phyloP scores from a whole-genome alignment of 2,329 filamentous ascomycete genomes.

The Eurotiales sp. region DNA sequence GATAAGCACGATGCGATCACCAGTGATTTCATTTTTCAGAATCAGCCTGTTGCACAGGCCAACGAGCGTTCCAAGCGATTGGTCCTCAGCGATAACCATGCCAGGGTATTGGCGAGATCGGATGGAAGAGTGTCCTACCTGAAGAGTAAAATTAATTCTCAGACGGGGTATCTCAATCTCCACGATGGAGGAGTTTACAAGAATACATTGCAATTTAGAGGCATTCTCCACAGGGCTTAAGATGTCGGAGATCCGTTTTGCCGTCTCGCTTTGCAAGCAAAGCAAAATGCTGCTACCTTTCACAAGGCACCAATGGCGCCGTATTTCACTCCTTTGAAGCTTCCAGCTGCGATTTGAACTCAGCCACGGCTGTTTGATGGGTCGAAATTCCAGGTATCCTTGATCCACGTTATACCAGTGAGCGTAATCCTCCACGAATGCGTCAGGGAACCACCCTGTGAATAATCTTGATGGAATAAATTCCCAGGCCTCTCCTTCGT shows the following conservation, averaged over 20 bases:
- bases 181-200: conserved; percentile 19
- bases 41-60: conserved; percentile 52
- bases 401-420: conserved; percentile 46
- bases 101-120: conserved; percentile 50
- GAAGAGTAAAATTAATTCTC: conserved; percentile 46
- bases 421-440: conserved; percentile 38
- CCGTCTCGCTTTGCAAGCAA: conserved; percentile 32
- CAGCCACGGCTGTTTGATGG: conserved; percentile 25
- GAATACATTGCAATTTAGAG: conserved; percentile 34
- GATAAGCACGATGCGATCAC: background rate
- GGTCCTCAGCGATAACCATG: conserved; percentile 47
- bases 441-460: conserved; percentile 26
- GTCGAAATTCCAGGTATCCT: conserved; percentile 29
- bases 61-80: conserved; percentile 46
- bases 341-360: conserved; percentile 12
- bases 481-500: background rate
- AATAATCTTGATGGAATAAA: background rate
- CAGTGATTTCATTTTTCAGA: conserved; percentile 23
- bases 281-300: conserved; percentile 24
- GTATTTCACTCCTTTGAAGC: conserved; percentile 11
- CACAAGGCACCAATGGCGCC: conserved; percentile 22
- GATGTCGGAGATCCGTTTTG: conserved; percentile 26
- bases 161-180: conserved; percentile 47
- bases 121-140: conserved; percentile 24
- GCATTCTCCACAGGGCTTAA: conserved; percentile 37